Evolutionary conservation across 2,329 filamentous ascomycete genomes (phyloP), one percentile per base, ranked within the genome.

Genomic region (Zasmidium citrigriseum): DNA sequence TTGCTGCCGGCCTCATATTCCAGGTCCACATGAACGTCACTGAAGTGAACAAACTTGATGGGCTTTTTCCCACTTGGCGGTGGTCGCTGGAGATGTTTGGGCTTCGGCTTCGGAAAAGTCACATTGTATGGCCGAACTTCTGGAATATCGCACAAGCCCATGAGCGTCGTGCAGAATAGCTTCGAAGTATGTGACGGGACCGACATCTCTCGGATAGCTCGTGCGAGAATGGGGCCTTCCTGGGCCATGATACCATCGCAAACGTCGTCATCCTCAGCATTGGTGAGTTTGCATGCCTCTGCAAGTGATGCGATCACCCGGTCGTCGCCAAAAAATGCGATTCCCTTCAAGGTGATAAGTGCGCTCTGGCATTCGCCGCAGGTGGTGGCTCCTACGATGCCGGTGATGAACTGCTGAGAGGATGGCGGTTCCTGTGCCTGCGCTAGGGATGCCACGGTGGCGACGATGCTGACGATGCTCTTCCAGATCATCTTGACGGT

Each of bases 1-100:
- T 77, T 84, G 5, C 82, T 76, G 0, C 84, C 84, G 1, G 77
- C 70, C 22, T 77, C 76, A 67, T 87, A 87, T 11, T 78, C 74
- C 4, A 78, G 79, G 61, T 87, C 84, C 54, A 86, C 73, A 58
- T 86, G 84, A 45, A 85, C 83, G 62, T 87, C 84, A 12, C 82
- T 84, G 68, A 83, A 82, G 65, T 87, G 84, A 22, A 85, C 82
- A 3, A 87, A 75, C 63, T 81, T 79, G 62, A 85, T 67, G 4
- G 82, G 80, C 4, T 72, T 64, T 67, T 78, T 69, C 2, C 78
- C 77, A 52, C 79, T 82, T 1, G 80, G 73, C 16, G 78, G 76
- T 1, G 76, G 76, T 14, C 79, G 75, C 14, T 58, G 60, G 14
- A 41, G 34, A 2, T 57, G 64, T 16, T 66, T 65, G 16, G 69